Evolutionary conservation across 1,284 basidiomycete genomes (phyloP).

Genomic region (Trametes versicolor): DNA sequence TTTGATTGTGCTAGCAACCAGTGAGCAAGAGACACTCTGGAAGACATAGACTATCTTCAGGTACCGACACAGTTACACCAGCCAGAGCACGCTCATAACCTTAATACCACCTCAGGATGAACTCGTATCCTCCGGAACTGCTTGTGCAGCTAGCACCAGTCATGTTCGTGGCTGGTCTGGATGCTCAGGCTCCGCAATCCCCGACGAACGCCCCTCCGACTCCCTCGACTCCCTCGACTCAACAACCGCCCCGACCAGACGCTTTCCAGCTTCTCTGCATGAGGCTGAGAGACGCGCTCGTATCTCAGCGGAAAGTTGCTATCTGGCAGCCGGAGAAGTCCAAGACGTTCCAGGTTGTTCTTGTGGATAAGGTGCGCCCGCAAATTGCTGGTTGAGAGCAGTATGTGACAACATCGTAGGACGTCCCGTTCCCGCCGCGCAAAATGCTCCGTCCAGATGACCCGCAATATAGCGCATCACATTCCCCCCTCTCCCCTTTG

Average conservation of each 20-base stretch:
- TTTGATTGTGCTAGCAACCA: too few species aligned
- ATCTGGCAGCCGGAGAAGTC: conserved; percentile 72
- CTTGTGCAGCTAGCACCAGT: conserved; percentile 88
- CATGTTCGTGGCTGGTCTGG: conserved; percentile 93
- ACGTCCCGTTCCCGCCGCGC: conserved; percentile 86
- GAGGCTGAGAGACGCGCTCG: conserved; percentile 71
- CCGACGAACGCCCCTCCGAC: conserved; percentile 33
- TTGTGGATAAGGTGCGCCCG: conserved; percentile 78
- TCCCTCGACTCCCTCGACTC: conserved; percentile 31
- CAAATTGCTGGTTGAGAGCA: not conserved
- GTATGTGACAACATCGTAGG: conserved; percentile 47
- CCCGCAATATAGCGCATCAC: conserved; percentile 60
- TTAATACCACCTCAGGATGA: conserved; percentile 61
- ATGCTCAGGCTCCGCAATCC: conserved; percentile 41
- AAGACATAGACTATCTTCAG: too few species aligned
- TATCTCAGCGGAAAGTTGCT: conserved; percentile 67
- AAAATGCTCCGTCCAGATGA: conserved; percentile 74
- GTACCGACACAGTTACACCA: too few species aligned
- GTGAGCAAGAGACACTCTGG: too few species aligned
- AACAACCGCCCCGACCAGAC: conserved; percentile 54
- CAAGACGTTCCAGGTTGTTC: conserved; percentile 82
- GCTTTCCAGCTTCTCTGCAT: conserved; percentile 62
- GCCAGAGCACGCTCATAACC: not conserved
- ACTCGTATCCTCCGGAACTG: conserved; percentile 89
- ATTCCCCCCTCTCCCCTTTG: conserved; percentile 92